A percentile compares a stretch with the other conserved stretches of the same genome.
Evolutionary conservation across 768 basidiomycete genomes (phyloP).

Genomic region (Xerocomellus intermedius): DNA sequence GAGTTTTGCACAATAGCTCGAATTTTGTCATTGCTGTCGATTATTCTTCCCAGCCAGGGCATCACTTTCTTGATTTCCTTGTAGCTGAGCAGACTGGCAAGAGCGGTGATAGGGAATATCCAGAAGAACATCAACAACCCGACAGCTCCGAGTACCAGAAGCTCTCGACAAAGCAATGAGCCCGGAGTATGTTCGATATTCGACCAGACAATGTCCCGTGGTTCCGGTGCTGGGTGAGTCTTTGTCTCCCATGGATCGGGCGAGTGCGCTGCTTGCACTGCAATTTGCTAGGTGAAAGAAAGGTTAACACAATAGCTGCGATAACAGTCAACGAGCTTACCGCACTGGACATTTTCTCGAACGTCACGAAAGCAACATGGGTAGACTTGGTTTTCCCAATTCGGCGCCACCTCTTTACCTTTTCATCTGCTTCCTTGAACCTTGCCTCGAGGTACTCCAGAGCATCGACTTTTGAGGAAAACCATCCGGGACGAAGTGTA

Average conservation of each 20-base stretch:
- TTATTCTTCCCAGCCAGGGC: constrained; percentile 85
- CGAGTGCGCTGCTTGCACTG: constrained; percentile 79
- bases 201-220: constrained; percentile 93
- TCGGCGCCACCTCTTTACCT: constrained; percentile 70
- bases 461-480: constrained; percentile 78
- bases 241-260: constrained; percentile 61
- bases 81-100: constrained; percentile 88
- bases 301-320: neutral
- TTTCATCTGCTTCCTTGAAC: constrained; percentile 81
- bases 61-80: constrained; percentile 87
- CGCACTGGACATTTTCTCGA: constrained; percentile 92
- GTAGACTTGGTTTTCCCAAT: constrained; percentile 78
- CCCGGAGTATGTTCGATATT: constrained; percentile 72
- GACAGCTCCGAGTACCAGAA: constrained; percentile 69
- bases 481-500: constrained; percentile 72
- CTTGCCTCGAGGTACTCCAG: constrained; percentile 80
- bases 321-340: constrained; percentile 43
- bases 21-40: constrained; percentile 77
- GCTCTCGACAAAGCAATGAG: constrained; percentile 61
- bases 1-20: constrained; percentile 93
- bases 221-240: constrained; percentile 85
- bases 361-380: constrained; percentile 90
- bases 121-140: constrained; percentile 82
- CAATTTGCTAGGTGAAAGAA: constrained; percentile 64
- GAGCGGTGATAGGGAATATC: constrained; percentile 85